Evolutionary conservation across 495 filamentous ascomycete species (phyloP), one percentile per base, ranked within the genome.

Genomic region (Trichoderma gamsii): DNA sequence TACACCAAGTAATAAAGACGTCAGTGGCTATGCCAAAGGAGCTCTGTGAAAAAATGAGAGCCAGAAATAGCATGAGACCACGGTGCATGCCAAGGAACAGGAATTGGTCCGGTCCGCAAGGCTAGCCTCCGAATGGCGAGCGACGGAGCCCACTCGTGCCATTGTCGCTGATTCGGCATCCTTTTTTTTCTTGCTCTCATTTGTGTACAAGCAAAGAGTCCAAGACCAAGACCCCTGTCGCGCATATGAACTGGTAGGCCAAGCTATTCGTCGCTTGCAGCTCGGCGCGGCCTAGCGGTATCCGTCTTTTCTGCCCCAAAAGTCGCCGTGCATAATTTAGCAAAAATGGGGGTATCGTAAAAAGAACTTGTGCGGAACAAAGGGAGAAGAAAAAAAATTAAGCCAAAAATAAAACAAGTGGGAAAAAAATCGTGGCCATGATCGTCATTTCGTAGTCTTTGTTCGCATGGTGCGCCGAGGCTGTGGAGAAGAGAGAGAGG

Each of bases 281-380:
- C 27, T 52, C 49, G 49, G 49, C 49, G 49, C 49, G 13, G n/a
- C 49, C 49, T 52, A 52, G 49, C 52, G 52, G 52, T 59, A 59
- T 52, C 49, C 49, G 52, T 59, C 52, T 59, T 59, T 9, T 23
- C 12, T 21, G 4, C 15, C 52, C 52, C 6, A 59, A 59, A 59
- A 59, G 46, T n/a, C 46, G 46, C 12, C 46, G 15, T n/a, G 41
- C 41, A 44, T 44, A 16, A 44, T 18, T 15, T 51, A 18, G 46
- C 16, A 18, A 51, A n/a, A 13, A 51, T 51, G 15, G 41, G 46
- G 46, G 18, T 18, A 51, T 18, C 8, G 21, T 4, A 59, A 27
- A 59, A 11, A 8, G 12, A 27, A 59, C 29, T 29, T 29, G 29
- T 11, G 52, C 6, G 25, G 52, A 59, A 59, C 27, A 29, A 59